Evolutionary conservation across 805 yeast species (phyloP).

Genomic region (Saccharomycodes ludwigii): DNA sequence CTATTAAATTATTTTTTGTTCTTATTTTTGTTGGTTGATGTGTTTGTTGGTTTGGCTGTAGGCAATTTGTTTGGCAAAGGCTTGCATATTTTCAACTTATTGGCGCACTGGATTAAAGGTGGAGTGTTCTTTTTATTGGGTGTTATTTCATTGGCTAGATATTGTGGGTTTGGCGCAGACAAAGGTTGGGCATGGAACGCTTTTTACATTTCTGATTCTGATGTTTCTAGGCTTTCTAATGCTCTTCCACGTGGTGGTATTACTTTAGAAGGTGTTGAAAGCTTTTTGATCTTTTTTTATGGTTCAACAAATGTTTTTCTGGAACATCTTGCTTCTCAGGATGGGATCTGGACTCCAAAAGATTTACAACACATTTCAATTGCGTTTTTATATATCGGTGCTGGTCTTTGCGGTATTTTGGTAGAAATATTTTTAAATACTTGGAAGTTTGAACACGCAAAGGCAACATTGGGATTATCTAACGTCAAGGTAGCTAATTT

Average conservation of each 20-base stretch:
- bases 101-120: conserved; percentile 95
- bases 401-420: conserved; percentile 83
- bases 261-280: conserved; percentile 80
- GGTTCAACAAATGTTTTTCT: conserved; percentile 83
- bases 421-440: conserved; percentile 52
- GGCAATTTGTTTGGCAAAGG: conserved; percentile 63
- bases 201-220: conserved; percentile 10
- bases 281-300: conserved; percentile 69
- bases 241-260: conserved; percentile 31
- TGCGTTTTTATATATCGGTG: conserved; percentile 84
- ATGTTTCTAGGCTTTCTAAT: conserved; percentile 6
- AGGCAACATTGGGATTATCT: conserved; percentile 15
- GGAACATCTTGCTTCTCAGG: conserved; percentile 73
- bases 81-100: conserved; percentile 51
- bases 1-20: conserved; percentile 55
- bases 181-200: conserved; percentile 91
- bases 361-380: conserved; percentile 85
- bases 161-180: conserved; percentile 65
- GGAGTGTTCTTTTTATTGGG: conserved; percentile 77
- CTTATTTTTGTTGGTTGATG: conserved; percentile 42
- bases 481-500: conserved; percentile 36
- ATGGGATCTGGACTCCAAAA: conserved; percentile 80
- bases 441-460: conserved; percentile 43
- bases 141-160: conserved; percentile 68
- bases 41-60: conserved; percentile 45